These are phyloP conservation scores for Tolypocladium pustulatum DNA, from an alignment of 2,329 filamentous ascomycete species.

Conservation along the genomic window DNA sequence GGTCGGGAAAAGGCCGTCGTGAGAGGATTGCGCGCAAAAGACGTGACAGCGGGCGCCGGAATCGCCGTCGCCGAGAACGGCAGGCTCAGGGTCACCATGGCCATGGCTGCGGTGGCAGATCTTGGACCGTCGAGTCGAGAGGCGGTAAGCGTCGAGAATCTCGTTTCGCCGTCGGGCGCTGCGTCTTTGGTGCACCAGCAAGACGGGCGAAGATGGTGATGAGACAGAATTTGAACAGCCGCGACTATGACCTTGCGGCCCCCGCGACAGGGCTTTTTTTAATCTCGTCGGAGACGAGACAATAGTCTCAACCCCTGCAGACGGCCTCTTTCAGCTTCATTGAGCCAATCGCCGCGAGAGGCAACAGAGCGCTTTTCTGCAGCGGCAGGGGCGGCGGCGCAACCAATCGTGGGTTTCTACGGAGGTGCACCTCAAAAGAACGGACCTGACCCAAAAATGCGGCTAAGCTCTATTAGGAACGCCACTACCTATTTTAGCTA, in stretches of 20 bases:
- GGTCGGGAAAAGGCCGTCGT: slow-evolving; percentile 15
- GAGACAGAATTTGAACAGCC: neutral
- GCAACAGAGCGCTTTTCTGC: too few species aligned
- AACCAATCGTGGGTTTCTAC: neutral
- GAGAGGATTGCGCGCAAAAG: slow-evolving; percentile 12
- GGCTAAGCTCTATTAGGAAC: neutral
- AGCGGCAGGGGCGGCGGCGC: too few species aligned
- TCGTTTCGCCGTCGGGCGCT: neutral
- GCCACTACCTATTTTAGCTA: neutral
- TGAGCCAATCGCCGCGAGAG: too few species aligned
- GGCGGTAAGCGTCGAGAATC: neutral
- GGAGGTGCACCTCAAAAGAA: too few species aligned
- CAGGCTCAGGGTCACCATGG: too few species aligned
- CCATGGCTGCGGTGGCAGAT: neutral
- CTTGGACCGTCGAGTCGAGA: too few species aligned
- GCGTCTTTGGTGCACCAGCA: neutral
- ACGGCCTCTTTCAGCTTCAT: too few species aligned
- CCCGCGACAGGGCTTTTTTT: neutral
- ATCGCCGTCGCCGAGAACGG: neutral
- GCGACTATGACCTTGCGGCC: neutral
- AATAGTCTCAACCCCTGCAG: neutral
- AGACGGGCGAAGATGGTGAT: neutral
- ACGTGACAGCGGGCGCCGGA: slow-evolving; percentile 6
- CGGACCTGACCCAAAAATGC: too few species aligned
- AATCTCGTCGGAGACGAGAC: neutral